A percentile compares a stretch with the other conserved stretches of the same genome.
These are phyloP conservation scores for Yarrowia sp. DNA, from an alignment of 805 yeast genomes.

Conservation along the genomic window DNA sequence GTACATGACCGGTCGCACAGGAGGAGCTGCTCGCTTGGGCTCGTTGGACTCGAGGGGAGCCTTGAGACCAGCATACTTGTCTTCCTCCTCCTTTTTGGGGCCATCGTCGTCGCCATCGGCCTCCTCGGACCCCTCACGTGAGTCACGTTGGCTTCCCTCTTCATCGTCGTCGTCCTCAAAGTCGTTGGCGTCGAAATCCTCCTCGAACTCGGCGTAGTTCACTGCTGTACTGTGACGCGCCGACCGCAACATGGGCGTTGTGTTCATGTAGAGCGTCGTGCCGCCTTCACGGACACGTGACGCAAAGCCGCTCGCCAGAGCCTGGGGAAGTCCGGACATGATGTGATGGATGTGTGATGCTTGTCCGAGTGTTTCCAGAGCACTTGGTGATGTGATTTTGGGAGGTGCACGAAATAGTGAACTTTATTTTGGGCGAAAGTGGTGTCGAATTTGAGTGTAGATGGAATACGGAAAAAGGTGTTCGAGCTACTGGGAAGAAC, in stretches of 20 bases:
- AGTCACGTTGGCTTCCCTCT: slow-evolving; percentile 2
- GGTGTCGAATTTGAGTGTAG: too few relatives aligned
- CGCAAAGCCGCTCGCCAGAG: slow-evolving; percentile 68
- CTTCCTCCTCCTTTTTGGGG: slow-evolving; percentile 31
- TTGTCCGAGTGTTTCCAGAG: not conserved
- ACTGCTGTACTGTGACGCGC: slow-evolving; percentile 56
- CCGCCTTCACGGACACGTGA: slow-evolving; percentile 70
- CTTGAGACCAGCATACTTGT: slow-evolving; percentile 42
- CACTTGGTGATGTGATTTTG: not conserved
- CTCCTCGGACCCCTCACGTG: slow-evolving; percentile 2
- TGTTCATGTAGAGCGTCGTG: slow-evolving; percentile 67
- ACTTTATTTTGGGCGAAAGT: not conserved
- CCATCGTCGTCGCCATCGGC: not conserved
- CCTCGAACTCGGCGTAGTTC: slow-evolving; percentile 79
- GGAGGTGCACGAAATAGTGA: not conserved
- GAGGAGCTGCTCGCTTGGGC: slow-evolving; percentile 16
- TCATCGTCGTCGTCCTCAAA: slow-evolving; percentile 41
- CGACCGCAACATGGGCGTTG: slow-evolving; percentile 67
- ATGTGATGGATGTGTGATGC: not conserved
- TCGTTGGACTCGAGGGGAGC: slow-evolving; percentile 32
- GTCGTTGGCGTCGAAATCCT: slow-evolving; percentile 48
- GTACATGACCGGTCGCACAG: slow-evolving; percentile 30
- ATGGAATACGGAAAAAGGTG: too few relatives aligned
- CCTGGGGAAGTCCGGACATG: slow-evolving; percentile 51
- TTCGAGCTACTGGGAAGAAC: too few relatives aligned